phyloP scores from a whole-genome alignment of 176 grass and related monocot species.

The Zoysia japonica region DNA sequence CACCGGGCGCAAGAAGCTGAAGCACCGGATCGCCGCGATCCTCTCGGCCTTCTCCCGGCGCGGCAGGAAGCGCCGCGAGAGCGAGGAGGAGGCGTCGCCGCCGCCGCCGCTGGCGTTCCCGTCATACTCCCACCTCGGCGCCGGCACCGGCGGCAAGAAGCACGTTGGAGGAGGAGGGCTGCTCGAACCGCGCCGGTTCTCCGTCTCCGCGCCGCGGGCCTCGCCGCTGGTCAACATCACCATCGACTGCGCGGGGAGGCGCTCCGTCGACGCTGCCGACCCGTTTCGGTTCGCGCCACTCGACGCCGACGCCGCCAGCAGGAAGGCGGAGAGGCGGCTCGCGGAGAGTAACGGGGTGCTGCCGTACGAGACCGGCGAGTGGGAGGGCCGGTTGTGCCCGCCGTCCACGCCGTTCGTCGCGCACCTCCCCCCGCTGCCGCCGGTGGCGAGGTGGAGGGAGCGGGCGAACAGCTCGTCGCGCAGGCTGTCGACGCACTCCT shows the following conservation, averaged over 20 bases:
- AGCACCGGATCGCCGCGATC: conserved; percentile 63
- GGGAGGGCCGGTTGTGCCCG: conserved; percentile 69
- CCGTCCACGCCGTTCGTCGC: conserved; percentile 57
- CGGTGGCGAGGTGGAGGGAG: conserved; percentile 34
- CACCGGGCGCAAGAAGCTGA: conserved; percentile 57
- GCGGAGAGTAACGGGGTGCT: conserved; percentile 6
- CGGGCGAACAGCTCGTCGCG: background rate
- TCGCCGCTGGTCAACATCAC: conserved; percentile 53
- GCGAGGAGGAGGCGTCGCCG: conserved; percentile 1
- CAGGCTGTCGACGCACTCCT: conserved; percentile 37
- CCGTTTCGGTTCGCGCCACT: conserved; percentile 38
- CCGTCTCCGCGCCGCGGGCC: conserved; percentile 40
- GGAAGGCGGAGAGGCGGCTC: conserved; percentile 39
- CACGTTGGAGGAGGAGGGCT: background rate
- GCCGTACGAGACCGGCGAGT: conserved; percentile 34
- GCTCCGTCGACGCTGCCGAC: conserved; percentile 57
- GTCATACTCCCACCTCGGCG: conserved; percentile 29
- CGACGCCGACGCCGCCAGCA: conserved; percentile 15
- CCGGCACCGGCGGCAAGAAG: conserved; percentile 12
- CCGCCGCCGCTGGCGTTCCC: conserved; percentile 38
- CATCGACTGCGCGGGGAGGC: conserved; percentile 68
- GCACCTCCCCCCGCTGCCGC: conserved; percentile 9
- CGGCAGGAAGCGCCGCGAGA: conserved; percentile 36
- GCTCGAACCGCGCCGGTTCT: conserved; percentile 43
- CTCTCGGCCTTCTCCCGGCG: conserved; percentile 64